Evolutionary conservation across 2,329 filamentous ascomycete species (phyloP).

Genomic region (Colletotrichum liaoningense): DNA sequence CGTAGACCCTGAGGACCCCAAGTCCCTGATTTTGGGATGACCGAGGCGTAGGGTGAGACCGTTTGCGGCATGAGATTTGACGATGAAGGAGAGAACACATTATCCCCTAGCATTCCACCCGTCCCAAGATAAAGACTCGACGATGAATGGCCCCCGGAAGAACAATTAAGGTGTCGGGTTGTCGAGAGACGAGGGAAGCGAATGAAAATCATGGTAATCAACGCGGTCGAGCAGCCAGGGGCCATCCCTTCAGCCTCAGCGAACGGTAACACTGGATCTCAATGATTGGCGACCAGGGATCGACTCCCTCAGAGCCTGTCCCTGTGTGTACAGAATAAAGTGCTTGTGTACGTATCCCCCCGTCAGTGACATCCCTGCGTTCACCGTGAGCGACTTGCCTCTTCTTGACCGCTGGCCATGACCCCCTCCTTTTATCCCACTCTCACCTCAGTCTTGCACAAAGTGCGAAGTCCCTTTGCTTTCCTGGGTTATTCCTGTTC

Average conservation of each 20-base stretch:
- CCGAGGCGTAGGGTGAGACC: constrained; percentile 5
- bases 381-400: not conserved
- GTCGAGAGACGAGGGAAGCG: constrained; percentile 14
- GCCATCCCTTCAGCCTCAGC: constrained; percentile 26
- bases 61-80: not conserved
- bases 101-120: constrained; percentile 21
- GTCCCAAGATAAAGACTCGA: constrained; percentile 3
- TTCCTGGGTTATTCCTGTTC: not conserved
- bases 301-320: constrained; percentile 15
- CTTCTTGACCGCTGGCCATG: constrained; percentile 1
- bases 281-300: constrained; percentile 29
- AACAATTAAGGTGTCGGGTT: constrained; percentile 18
- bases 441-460: constrained; percentile 16
- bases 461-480: not conserved
- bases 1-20: not conserved
- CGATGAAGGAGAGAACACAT: not conserved
- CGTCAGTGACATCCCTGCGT: constrained; percentile 10
- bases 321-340: constrained; percentile 23
- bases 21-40: not conserved
- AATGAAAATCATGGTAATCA: constrained; percentile 33
- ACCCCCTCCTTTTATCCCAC: constrained; percentile 15
- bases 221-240: constrained; percentile 15
- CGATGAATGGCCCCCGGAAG: not conserved
- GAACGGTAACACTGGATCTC: constrained; percentile 17
- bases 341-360: constrained; percentile 4